phyloP scores from a whole-genome alignment of 352 stramenopile species.

The Globisporangium polare region DNA sequence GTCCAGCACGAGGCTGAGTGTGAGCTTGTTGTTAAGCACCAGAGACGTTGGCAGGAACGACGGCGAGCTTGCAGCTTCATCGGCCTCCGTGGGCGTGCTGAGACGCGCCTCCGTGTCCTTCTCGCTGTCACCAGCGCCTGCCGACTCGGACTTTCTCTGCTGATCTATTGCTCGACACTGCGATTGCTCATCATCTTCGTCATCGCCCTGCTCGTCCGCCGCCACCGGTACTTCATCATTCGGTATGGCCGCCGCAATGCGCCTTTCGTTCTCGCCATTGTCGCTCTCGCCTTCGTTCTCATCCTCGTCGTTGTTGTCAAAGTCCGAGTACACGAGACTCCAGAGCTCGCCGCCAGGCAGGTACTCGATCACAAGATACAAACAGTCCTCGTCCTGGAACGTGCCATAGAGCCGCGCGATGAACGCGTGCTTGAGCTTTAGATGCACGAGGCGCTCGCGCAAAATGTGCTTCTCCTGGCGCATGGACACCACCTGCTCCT shows the following conservation, averaged over 20 bases:
- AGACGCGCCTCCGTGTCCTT: constrained; percentile 11
- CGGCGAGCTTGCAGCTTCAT: background rate
- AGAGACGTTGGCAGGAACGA: background rate
- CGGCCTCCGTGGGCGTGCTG: background rate
- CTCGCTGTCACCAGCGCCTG: background rate
- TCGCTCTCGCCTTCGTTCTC: constrained; percentile 17
- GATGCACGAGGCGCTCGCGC: constrained; percentile 63
- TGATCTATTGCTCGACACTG: background rate
- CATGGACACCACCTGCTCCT: constrained; percentile 68
- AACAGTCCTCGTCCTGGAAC: constrained; percentile 81
- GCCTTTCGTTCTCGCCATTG: background rate
- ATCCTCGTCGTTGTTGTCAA: constrained; percentile 25
- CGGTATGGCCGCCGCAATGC: background rate
- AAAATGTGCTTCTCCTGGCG: constrained; percentile 79
- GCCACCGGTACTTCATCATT: too few relatives aligned
- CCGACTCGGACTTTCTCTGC: background rate
- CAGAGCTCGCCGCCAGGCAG: constrained; percentile 76
- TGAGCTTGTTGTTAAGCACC: constrained; percentile 1
- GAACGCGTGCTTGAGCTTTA: constrained; percentile 62
- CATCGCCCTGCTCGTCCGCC: background rate
- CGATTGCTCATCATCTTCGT: background rate
- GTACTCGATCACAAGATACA: constrained; percentile 83
- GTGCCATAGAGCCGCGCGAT: constrained; percentile 66
- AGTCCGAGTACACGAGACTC: constrained; percentile 66
- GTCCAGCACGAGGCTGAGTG: background rate